These are phyloP conservation scores for Gracilariopsis chorda DNA, from an alignment of 23 red algal genomes.

Conservation along the genomic window DNA sequence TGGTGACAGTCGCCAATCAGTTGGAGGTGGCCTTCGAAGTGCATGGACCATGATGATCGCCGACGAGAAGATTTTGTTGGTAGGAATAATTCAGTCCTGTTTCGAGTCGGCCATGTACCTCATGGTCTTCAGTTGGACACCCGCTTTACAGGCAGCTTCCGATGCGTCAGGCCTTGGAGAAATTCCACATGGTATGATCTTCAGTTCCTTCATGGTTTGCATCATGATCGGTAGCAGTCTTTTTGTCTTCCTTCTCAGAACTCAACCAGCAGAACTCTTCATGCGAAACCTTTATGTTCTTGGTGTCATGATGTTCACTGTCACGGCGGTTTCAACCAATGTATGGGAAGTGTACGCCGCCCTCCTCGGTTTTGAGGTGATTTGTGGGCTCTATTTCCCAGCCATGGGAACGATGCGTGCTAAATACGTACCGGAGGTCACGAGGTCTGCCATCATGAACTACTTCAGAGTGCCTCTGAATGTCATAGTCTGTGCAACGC, in stretches of 20 bases:
- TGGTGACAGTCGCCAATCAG: slow-evolving; percentile 47
- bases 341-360: slow-evolving; percentile 66
- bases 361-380: slow-evolving; percentile 89
- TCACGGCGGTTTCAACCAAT: slow-evolving; percentile 37
- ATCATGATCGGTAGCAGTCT: slow-evolving; percentile 93
- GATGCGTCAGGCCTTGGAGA: slow-evolving; percentile 23
- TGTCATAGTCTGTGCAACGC: slow-evolving; percentile 74
- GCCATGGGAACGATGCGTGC: slow-evolving; percentile 84
- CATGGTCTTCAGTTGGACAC: slow-evolving; percentile 98
- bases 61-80: slow-evolving; percentile 68
- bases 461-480: slow-evolving; percentile 93
- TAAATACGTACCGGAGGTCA: slow-evolving; percentile 87
- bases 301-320: slow-evolving; percentile 30
- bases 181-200: slow-evolving; percentile 96
- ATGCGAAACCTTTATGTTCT: slow-evolving; percentile 59
- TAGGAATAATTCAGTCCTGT: slow-evolving; percentile 88
- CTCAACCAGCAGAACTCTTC: slow-evolving; percentile 56
- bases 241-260: slow-evolving; percentile 68
- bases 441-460: slow-evolving; percentile 88
- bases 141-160: slow-evolving; percentile 73
- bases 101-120: slow-evolving; percentile 95
- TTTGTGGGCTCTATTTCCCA: slow-evolving; percentile 93
- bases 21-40: slow-evolving; percentile 47
- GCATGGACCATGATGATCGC: slow-evolving; percentile 62
- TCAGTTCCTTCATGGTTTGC: slow-evolving; percentile 96